Conservation (phyloP, 2,329 filamentous ascomycete species). For the Trichoderma atroviride region DNA sequence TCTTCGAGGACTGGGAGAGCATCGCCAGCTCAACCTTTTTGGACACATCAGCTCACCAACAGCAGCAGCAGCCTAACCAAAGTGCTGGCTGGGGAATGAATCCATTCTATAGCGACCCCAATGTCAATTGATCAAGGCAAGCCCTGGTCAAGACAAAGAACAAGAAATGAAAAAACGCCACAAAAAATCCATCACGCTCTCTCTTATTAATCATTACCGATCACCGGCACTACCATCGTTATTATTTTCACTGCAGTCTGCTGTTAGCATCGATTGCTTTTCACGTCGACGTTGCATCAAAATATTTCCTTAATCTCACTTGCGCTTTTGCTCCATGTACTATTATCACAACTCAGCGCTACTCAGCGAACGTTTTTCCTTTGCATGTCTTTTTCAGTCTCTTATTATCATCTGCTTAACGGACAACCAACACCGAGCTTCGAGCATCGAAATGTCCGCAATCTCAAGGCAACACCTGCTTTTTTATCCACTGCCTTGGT, state of each 20-base stretch:
- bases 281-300: constrained; percentile 17
- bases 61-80: constrained; percentile 29
- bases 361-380: constrained; percentile 21
- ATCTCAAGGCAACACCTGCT: neutral
- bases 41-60: constrained; percentile 37
- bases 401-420: constrained; percentile 1
- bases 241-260: neutral
- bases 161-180: neutral
- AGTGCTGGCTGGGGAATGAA: constrained; percentile 39
- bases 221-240: neutral
- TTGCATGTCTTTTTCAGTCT: neutral
- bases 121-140: constrained; percentile 36
- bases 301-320: constrained; percentile 22
- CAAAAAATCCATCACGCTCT: constrained; percentile 21
- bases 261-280: constrained; percentile 9
- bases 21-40: constrained; percentile 42
- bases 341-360: constrained; percentile 26
- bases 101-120: constrained; percentile 41
- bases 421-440: neutral
- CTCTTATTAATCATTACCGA: constrained; percentile 25
- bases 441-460: neutral
- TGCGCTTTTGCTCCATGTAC: constrained; percentile 19
- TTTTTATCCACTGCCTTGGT: constrained; percentile 28
- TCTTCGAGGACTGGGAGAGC: constrained; percentile 49
- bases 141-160: neutral